phyloP scores from a whole-genome alignment of 257 asterid species.

The Capsicum chinense region DNA sequence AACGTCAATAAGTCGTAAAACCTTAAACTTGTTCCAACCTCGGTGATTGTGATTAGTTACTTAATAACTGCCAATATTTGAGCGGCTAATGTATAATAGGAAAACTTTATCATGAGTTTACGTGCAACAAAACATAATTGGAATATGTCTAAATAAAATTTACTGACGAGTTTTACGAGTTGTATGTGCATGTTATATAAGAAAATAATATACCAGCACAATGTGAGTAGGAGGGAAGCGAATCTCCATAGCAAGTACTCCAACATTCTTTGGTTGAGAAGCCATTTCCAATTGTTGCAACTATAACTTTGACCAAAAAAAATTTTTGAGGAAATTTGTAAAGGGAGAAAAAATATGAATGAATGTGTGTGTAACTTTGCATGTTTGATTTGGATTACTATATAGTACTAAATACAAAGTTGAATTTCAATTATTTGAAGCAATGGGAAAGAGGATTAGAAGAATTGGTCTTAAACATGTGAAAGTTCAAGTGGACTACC shows the following conservation, averaged over 20 bases:
- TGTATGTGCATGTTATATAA: too few species aligned
- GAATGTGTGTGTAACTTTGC: background rate
- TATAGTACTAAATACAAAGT: slow-evolving; percentile 26
- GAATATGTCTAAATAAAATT: background rate
- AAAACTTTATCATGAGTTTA: background rate
- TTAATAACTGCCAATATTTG: background rate
- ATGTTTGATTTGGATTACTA: slow-evolving; percentile 31
- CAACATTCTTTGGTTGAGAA: slow-evolving; percentile 67
- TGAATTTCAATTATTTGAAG: background rate
- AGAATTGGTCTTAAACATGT: background rate
- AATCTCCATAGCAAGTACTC: slow-evolving; percentile 91
- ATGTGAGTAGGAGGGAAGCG: slow-evolving; percentile 91
- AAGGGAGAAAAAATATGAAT: slow-evolving; percentile 25
- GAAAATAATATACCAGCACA: slow-evolving; percentile 59
- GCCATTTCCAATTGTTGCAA: slow-evolving; percentile 43
- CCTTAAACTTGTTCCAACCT: background rate
- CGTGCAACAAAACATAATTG: background rate
- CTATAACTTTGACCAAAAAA: slow-evolving; percentile 29
- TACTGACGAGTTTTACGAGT: too few species aligned
- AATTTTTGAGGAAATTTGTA: slow-evolving; percentile 21
- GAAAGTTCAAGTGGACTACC: background rate
- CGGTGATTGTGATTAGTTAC: background rate
- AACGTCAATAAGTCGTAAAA: background rate
- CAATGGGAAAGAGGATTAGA: background rate
- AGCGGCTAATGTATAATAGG: background rate